Evolutionary conservation across 345 rosid species (phyloP), one percentile per base, ranked within the genome.

Genomic region (Eucalyptus erythrocorys): DNA sequence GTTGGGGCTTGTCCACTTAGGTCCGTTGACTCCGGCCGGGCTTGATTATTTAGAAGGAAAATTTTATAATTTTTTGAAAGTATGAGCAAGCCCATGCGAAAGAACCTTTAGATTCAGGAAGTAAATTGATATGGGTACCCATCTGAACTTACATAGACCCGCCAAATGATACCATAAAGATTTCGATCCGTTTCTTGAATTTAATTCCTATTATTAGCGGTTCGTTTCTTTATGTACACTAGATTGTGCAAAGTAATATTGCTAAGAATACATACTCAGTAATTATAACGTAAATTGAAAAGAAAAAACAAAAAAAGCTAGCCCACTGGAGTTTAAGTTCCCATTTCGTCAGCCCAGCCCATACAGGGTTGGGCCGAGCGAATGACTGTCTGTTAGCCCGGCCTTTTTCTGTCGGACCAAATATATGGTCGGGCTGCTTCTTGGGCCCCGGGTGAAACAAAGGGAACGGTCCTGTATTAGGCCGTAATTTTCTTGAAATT

Each of bases 71-170:
- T 55, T 55, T 55, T 55, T 32, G 4, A n/a, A n/a, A 64, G 76
- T 13, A n/a, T 1, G 76, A 32, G 10, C 3, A 64, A n/a, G 21
- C 7, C 76, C 21, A 0, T 32, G 40, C 6, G 0, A 0, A 0
- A 66, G 40, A 66, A 66, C 79, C 17, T 66, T 0, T 30, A 30
- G 5, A 64, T 2, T 14, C 3, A 6, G 3, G 37, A 13, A 64
- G 37, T 30, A n/a, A 32, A 32, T n/a, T 32, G 37, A 14, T 6
- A 64, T 14, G 32, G 9, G 68, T 30, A 30, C 34, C 17, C 9
- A 51, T 7, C 55, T 4, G 2, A 53, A 48, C 48, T 48, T 48
- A 48, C 48, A 9, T 48, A 48, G 48, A 48, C 12, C 48, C 4
- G 13, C 48, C 13, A 48, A 48, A 48, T 48, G 16, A 59, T 5